A percentile compares a stretch with the other conserved stretches of the same genome.
phyloP scores from a whole-genome alignment of 2,329 filamentous ascomycete species.

The Falciphora oryzae region DNA sequence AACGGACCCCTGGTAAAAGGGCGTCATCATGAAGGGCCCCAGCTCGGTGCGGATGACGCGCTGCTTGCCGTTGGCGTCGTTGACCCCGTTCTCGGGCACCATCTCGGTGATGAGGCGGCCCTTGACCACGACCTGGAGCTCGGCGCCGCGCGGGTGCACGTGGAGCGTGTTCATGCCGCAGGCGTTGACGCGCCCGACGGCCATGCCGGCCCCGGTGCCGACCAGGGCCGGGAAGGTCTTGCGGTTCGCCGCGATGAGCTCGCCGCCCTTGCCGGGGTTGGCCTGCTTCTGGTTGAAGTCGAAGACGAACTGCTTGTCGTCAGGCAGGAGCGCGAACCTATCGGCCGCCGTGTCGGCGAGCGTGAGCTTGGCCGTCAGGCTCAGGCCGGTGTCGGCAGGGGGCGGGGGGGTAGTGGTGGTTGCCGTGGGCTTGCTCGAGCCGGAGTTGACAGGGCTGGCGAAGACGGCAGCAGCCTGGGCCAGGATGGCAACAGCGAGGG shows the following conservation, averaged over 20 bases:
- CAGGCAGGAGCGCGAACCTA: slow-evolving; percentile 35
- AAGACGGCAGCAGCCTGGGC: slow-evolving; percentile 30
- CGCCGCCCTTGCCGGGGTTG: slow-evolving; percentile 36
- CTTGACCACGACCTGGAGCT: slow-evolving; percentile 40
- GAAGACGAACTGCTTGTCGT: slow-evolving; percentile 42
- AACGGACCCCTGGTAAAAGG: slow-evolving; percentile 48
- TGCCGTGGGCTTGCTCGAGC: slow-evolving; percentile 6
- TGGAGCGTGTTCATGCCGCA: slow-evolving; percentile 48
- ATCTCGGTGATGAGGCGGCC: slow-evolving; percentile 39
- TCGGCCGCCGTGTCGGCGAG: slow-evolving; percentile 37
- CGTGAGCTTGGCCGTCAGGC: slow-evolving; percentile 31
- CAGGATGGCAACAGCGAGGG: slow-evolving; percentile 32
- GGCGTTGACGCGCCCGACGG: slow-evolving; percentile 41
- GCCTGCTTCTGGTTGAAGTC: slow-evolving; percentile 34
- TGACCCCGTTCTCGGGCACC: slow-evolving; percentile 42
- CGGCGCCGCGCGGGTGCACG: slow-evolving; percentile 40
- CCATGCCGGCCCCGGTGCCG: slow-evolving; percentile 43
- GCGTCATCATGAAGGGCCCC: slow-evolving; percentile 40
- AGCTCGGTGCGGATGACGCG: slow-evolving; percentile 32
- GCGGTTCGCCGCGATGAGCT: slow-evolving; percentile 47
- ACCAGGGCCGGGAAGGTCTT: slow-evolving; percentile 52
- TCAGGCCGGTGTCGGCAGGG: slow-evolving; percentile 14
- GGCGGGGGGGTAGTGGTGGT: slow-evolving; percentile 10
- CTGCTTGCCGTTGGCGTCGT: slow-evolving; percentile 29
- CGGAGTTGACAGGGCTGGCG: slow-evolving; percentile 18